Base-by-base conservation (phyloP, 306 rosid species). In the Inga laurina region DNA sequence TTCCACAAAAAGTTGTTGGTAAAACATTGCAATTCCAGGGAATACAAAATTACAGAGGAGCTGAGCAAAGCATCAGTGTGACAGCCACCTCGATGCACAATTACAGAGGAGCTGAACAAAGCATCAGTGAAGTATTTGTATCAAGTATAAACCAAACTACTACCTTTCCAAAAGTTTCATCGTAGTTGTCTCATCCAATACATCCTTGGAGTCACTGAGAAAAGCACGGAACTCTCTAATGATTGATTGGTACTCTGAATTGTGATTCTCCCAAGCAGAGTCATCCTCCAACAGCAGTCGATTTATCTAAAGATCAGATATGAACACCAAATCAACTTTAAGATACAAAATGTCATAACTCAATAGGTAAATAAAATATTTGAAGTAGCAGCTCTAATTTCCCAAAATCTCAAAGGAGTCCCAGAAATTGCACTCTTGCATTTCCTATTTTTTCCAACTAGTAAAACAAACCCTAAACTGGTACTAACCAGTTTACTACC, bases 241-340 rank as follows among this genome's bases (percentile, higher is more conserved):
- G 86, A 91, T 83, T 76, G 94, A 96, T 80, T 88, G 92, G 87
- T 96, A 93, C 82, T 92, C 97, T 61, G 92, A 89, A 81, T 86
- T 89, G 78, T 69, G 88, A 82, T 89, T 93, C 72, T 89, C 93
- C 84, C 77, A 83, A 32, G 97, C 90, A 77, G 93, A 89, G 75
- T 93, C 98, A 86, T 96, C 99, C 85, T 96, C 99, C 91, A 96
- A 87, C 79, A 96, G 97, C 77, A 96, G 83, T 67, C 97, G 97
- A 78, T 96, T 96, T 80, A 96, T 91, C 99, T 95, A 75, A 78
- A 77, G 78, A 84, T 77, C 73, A 83, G 61, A 79, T n/a, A 82
- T 27, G 72, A 80, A 81, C 84, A 70, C 79, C n/a, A 52, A 83
- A 73, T 86, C 72, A 84, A 77, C 80, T 71, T 27, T 67, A 61